Evolutionary conservation across 306 rosid species (phyloP).

Genomic region (Vicia sativa): DNA sequence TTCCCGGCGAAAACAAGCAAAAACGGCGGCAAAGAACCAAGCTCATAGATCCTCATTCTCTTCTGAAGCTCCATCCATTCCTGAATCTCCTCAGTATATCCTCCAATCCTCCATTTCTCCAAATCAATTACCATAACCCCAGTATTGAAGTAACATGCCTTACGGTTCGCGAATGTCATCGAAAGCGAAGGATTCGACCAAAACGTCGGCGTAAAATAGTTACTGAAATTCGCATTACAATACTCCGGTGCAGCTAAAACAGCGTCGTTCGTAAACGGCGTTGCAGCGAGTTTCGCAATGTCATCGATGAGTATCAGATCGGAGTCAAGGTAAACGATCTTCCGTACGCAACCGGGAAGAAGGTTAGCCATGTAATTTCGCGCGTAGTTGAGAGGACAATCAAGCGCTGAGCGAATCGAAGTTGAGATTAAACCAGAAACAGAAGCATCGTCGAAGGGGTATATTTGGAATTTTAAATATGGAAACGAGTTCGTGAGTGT

Average conservation of each 20-base stretch:
- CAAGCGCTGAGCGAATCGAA: slow-evolving; percentile 87
- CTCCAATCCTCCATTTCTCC: slow-evolving; percentile 75
- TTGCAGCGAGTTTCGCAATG: slow-evolving; percentile 75
- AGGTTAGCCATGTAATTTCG: slow-evolving; percentile 82
- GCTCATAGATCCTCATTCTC: slow-evolving; percentile 91
- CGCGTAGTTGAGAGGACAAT: slow-evolving; percentile 91
- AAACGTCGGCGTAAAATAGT: slow-evolving; percentile 79
- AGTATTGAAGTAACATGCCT: slow-evolving; percentile 89
- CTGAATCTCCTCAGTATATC: slow-evolving; percentile 69
- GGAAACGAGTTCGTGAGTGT: slow-evolving; percentile 69
- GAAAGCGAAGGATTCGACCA: slow-evolving; percentile 89
- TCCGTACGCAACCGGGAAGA: slow-evolving; percentile 58
- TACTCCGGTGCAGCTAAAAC: slow-evolving; percentile 97
- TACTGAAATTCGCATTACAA: slow-evolving; percentile 86
- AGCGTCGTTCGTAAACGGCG: slow-evolving; percentile 42
- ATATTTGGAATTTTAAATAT: slow-evolving; percentile 69
- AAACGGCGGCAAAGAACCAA: slow-evolving; percentile 91
- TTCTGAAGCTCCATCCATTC: slow-evolving; percentile 99
- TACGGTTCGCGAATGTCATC: slow-evolving; percentile 64
- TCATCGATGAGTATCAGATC: slow-evolving; percentile 90
- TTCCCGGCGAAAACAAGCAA: slow-evolving; percentile 82
- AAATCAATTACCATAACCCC: slow-evolving; percentile 97
- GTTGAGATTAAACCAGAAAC: slow-evolving; percentile 84
- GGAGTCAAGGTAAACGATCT: slow-evolving; percentile 86
- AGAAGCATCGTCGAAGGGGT: slow-evolving; percentile 62